Percentiles rank a stretch among this genome's conserved stretches.
Evolutionary conservation across 2,329 filamentous ascomycete species (phyloP).

Genomic region (Verticillium alfalfae): DNA sequence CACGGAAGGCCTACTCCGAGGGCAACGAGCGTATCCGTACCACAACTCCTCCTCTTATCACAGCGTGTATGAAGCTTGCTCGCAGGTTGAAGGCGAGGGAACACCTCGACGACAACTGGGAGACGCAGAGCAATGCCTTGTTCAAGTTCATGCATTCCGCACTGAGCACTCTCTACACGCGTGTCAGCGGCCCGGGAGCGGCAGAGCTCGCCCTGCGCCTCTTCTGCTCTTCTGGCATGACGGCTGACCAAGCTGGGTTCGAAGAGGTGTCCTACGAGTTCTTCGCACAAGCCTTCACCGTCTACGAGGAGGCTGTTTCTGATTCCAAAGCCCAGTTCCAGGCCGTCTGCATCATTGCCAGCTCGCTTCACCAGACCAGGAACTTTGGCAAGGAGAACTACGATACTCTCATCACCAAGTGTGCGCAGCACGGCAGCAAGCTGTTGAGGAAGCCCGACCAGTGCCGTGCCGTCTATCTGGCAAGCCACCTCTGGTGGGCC

Average conservation of each 20-base stretch:
- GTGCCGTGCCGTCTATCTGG: constrained; percentile 91
- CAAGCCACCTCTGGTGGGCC: constrained; percentile 97
- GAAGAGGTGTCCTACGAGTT: constrained; percentile 98
- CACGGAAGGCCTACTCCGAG: constrained; percentile 79
- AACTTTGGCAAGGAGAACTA: constrained; percentile 97
- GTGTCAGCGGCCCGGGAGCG: constrained; percentile 70
- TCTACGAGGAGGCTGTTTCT: constrained; percentile 94
- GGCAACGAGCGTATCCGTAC: constrained; percentile 95
- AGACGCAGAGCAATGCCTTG: constrained; percentile 64
- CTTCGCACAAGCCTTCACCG: constrained; percentile 95
- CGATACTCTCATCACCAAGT: constrained; percentile 97
- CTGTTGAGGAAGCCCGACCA: constrained; percentile 96
- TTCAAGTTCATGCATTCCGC: constrained; percentile 95
- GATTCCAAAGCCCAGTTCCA: constrained; percentile 98
- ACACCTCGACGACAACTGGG: constrained; percentile 67
- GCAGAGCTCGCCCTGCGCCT: constrained; percentile 85
- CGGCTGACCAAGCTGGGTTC: constrained; percentile 84
- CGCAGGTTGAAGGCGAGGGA: constrained; percentile 85
- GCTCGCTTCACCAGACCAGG: constrained; percentile 79
- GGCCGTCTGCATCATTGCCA: constrained; percentile 90
- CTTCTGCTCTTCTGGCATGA: constrained; percentile 87
- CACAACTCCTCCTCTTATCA: constrained; percentile 88
- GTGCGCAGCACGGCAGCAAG: constrained; percentile 93
- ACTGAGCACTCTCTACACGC: constrained; percentile 79
- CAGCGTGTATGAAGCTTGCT: constrained; percentile 82